phyloP scores from a whole-genome alignment of 23 red algal genomes.

The Gracilaria domingensis region DNA sequence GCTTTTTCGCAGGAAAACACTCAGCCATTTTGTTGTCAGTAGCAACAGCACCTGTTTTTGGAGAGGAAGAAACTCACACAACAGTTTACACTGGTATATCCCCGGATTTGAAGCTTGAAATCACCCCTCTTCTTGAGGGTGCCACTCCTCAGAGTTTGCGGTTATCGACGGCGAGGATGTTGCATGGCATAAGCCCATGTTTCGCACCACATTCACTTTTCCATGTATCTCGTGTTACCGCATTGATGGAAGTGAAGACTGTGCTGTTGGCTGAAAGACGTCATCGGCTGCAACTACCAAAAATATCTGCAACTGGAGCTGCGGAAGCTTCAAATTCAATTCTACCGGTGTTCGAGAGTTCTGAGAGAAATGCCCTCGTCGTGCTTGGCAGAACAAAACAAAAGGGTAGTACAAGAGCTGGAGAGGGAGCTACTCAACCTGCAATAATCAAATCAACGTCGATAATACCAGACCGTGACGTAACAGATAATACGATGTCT shows the following conservation, averaged over 20 bases:
- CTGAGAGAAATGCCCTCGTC: conserved; percentile 1
- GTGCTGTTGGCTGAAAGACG: conserved; percentile 48
- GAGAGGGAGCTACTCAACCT: background rate
- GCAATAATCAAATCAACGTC: background rate
- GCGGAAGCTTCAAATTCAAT: background rate
- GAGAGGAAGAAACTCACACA: conserved; percentile 53
- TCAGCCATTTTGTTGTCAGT: conserved; percentile 59
- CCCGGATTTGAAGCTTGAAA: conserved; percentile 57
- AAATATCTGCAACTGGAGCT: no score
- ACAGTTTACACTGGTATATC: conserved; percentile 64
- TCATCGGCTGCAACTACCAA: background rate
- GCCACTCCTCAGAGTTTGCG: conserved; percentile 50
- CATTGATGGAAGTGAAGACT: conserved; percentile 60
- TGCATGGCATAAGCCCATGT: conserved; percentile 52
- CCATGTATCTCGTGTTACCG: conserved; percentile 44
- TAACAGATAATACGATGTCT: background rate
- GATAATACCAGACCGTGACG: background rate
- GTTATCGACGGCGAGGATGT: conserved; percentile 45
- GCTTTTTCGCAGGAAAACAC: conserved; percentile 59
- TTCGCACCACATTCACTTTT: conserved; percentile 46
- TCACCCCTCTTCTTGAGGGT: conserved; percentile 61
- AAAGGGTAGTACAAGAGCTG: background rate
- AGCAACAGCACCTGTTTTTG: conserved; percentile 33
- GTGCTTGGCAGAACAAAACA: conserved; percentile 1
- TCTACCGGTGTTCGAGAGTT: background rate